Base-by-base conservation (phyloP, 345 rosid species). In the Salix koriyanagi region DNA sequence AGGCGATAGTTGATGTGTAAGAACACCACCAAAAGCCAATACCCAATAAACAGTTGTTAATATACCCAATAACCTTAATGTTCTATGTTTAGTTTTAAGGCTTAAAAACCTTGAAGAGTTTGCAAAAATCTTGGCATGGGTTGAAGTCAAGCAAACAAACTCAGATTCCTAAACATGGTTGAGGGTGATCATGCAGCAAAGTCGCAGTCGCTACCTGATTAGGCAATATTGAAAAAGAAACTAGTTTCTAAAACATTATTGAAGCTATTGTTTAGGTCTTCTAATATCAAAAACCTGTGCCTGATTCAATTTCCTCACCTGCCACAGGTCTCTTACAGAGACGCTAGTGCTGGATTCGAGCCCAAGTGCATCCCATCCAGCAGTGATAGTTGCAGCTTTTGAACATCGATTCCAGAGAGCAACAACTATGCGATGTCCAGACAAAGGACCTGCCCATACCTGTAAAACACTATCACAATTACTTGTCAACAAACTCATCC, bases 391-490 rank as follows among this genome's bases (percentile, higher is more conserved):
- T 69, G 89, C 90, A 75, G 88, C 82, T 67, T 85, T 70, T 23
- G 86, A 78, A 82, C 99, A 93, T 46, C 97, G 91, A 84, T 96
- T 96, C 98, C 99, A 96, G 54, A 93, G 85, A 76, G 85, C 97
- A 70, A 96, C 91, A 28, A 75, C 96, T 85, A 96, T 71, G 30
- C 94, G 93, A 67, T 87, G 80, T 70, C 82, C 92, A 26, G 92
- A 81, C 79, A 96, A 86, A n/a, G 99, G 98, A 41, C 99, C 98
- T 26, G 94, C 93, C 99, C 99, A 96, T 70, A 96, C 89, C 97
- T 94, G 87, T 4, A 56, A 73, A 4, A 52, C 15, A 50, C 12
- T 7, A 70, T 71, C 18, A 2, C 48, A 46, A 16, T 19, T 42
- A 54, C 48, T 4, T 70, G 64, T 39, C 60, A 70, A 30, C 25